Percentiles rank a stretch among this genome's conserved stretches.
These are phyloP conservation scores for Kwoniella mangroviensis DNA, from an alignment of 768 basidiomycete species.

Conservation along the genomic window DNA sequence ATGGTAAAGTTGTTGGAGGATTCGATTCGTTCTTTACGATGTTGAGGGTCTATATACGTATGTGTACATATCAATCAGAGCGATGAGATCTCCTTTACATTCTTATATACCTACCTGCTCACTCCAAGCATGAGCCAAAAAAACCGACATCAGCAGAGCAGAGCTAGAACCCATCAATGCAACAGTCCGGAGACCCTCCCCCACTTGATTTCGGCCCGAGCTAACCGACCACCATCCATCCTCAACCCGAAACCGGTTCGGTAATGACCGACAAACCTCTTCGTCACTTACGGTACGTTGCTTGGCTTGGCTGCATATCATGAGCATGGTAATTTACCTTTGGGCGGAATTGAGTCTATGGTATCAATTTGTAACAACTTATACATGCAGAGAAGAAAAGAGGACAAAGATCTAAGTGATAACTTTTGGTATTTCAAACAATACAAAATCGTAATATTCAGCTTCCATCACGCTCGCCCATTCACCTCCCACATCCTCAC, in stretches of 20 bases:
- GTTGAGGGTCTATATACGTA: not conserved
- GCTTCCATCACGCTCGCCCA: conserved; percentile 92
- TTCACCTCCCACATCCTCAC: conserved; percentile 81
- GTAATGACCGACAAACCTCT: not conserved
- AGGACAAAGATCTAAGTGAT: conserved; percentile 33
- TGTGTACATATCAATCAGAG: not conserved
- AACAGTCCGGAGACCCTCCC: not conserved
- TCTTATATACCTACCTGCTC: not conserved
- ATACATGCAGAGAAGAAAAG: conserved; percentile 8
- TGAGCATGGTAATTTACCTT: no score
- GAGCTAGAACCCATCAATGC: not conserved
- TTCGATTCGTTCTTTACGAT: not conserved
- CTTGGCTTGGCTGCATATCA: not conserved
- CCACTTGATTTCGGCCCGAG: not conserved
- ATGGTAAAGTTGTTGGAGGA: not conserved
- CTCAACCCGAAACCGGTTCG: not conserved
- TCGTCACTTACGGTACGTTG: not conserved
- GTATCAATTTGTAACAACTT: not conserved
- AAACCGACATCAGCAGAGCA: no score
- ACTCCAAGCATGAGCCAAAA: no score
- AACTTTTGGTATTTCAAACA: conserved; percentile 93
- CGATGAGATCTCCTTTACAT: not conserved
- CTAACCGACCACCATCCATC: not conserved
- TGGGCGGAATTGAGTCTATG: no score
- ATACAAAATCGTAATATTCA: conserved; percentile 92